Base-by-base conservation (phyloP, 768 basidiomycete species). In the Amanita rubescens region DNA sequence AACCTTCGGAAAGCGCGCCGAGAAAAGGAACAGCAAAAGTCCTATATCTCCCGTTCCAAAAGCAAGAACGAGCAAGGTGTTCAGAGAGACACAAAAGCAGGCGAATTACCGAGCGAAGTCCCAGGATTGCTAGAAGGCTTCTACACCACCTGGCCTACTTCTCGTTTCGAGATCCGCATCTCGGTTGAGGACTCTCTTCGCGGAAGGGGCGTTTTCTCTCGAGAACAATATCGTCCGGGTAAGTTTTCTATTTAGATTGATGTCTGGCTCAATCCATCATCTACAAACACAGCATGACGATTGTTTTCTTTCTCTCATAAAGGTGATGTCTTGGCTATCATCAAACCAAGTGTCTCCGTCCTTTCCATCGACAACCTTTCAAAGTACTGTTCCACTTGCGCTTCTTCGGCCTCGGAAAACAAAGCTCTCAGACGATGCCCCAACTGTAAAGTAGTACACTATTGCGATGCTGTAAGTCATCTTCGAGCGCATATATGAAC, bases 381-480 rank as follows among this genome's bases (percentile, higher is more conserved):
- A 11, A 68, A 69, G 1, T 74, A 84, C 63, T 96, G 93, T 60
- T 87, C 89, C 1, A 74, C 73, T 5, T 96, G 93, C 60, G 74
- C 76, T 38, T 70, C 68, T 0, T 61, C 72, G 1, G 65, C 67
- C 1, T 25, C 67, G 0, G 54, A 63, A 17, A 65, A 70, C 0
- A 30, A 17, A 19, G 22, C 17, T 32, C 63, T 93, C 54, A 84
- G 80, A 62, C 73, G 88, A 46, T 97, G 95, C 65, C 80, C 85
- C 0, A 74, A 71, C 5, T 98, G 95, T 64, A 78, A 77, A 46
- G 68, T 71, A 0, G 63, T 90, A 1, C 75, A 79, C 61, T 98
- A 97, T 61, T 97, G 95, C 63, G 77, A 84, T 51, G 57, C 71
- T 14, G 90, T 92, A 62, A 34, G 84, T 69, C 15, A n/a, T 55